Evolutionary conservation across 148 eudicot species (phyloP).

Genomic region (Bassia scoparia): DNA sequence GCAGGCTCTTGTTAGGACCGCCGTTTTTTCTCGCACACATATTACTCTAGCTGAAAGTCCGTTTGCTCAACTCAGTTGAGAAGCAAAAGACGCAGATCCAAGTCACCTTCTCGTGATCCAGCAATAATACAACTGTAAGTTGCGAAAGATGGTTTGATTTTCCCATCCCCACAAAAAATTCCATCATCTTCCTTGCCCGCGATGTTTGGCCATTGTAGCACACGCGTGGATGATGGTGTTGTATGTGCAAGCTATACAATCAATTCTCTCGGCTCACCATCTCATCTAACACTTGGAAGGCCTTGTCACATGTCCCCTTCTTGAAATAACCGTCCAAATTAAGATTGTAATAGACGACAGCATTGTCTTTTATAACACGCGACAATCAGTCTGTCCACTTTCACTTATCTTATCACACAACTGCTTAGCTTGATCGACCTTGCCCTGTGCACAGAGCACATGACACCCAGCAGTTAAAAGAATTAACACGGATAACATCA

Average conservation of each 20-base stretch:
- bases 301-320: slow-evolving; percentile 40
- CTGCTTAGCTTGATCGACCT: slow-evolving; percentile 43
- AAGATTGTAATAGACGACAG: slow-evolving; percentile 39
- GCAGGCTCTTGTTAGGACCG: too few relatives aligned
- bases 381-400: slow-evolving; percentile 38
- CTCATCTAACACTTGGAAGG: slow-evolving; percentile 41
- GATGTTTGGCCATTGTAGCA: slow-evolving; percentile 48
- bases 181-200: slow-evolving; percentile 41
- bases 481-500: slow-evolving; percentile 46
- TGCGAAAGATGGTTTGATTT: slow-evolving; percentile 40
- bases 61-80: slow-evolving; percentile 42
- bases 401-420: slow-evolving; percentile 58
- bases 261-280: slow-evolving; percentile 41
- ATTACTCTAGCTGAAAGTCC: slow-evolving; percentile 47
- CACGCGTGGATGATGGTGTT: slow-evolving; percentile 46
- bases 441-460: slow-evolving; percentile 47
- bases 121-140: slow-evolving; percentile 55
- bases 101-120: slow-evolving; percentile 49
- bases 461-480: slow-evolving; percentile 43
- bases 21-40: too few relatives aligned
- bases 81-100: slow-evolving; percentile 53
- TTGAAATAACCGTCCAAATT: slow-evolving; percentile 53
- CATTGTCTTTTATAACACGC: slow-evolving; percentile 52
- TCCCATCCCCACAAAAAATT: slow-evolving; percentile 29
- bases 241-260: slow-evolving; percentile 42